Evolutionary conservation across 1,284 basidiomycete species (phyloP).

Genomic region (Tilletia indica): DNA sequence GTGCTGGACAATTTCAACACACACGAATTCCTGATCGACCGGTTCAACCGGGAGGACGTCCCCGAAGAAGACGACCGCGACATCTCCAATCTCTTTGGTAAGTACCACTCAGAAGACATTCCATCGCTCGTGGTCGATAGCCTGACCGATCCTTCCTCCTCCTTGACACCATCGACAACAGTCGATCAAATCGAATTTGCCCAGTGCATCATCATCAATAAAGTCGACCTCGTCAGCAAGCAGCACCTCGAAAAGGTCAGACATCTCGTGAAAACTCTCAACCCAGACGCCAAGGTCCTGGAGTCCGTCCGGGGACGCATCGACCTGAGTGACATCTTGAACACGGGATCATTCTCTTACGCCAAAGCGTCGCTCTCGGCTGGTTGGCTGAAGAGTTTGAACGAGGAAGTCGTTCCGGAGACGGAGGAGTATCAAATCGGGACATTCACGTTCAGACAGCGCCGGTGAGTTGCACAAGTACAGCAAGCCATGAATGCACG

Average conservation of each 20-base stretch:
- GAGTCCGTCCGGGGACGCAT: conserved; percentile 53
- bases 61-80: conserved; percentile 59
- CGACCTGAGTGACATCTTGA: conserved; percentile 56
- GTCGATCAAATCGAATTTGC: conserved; percentile 58
- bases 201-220: conserved; percentile 60
- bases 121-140: neutral
- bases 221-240: conserved; percentile 55
- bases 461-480: conserved; percentile 8
- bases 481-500: neutral
- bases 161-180: neutral
- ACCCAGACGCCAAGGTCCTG: conserved; percentile 58
- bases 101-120: conserved; percentile 22
- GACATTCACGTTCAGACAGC: conserved; percentile 44
- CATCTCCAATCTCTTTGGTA: conserved; percentile 59
- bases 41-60: conserved; percentile 42
- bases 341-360: conserved; percentile 57
- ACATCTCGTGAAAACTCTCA: conserved; percentile 57
- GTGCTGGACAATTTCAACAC: conserved; percentile 59
- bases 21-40: conserved; percentile 59
- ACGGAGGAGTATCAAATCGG: conserved; percentile 55
- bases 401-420: conserved; percentile 59
- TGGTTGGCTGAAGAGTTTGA: conserved; percentile 59
- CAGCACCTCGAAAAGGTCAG: conserved; percentile 54
- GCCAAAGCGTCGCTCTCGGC: conserved; percentile 58
- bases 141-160: too few relatives aligned